These are phyloP conservation scores for Houttuynia cordata DNA, from an alignment of 164 flowering plant genomes.

Conservation along the genomic window DNA sequence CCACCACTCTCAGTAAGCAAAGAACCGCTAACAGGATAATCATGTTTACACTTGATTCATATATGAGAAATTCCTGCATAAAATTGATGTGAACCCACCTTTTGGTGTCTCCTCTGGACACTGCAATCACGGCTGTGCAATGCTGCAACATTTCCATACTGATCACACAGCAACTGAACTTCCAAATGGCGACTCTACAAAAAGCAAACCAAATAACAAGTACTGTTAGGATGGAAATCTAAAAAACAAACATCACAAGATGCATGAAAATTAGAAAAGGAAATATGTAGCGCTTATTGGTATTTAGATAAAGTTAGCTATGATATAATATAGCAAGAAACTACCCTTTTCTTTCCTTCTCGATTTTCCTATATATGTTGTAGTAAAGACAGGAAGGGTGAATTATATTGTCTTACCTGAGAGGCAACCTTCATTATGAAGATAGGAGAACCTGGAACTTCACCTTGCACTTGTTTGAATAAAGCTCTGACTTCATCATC, in stretches of 20 bases:
- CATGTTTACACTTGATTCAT: not conserved
- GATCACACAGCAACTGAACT: constrained; percentile 95
- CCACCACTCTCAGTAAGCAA: not conserved
- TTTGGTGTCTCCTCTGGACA: constrained; percentile 98
- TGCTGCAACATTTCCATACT: constrained; percentile 97
- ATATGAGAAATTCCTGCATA: not conserved
- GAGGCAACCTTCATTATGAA: constrained; percentile 99
- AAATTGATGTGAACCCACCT: constrained; percentile 29
- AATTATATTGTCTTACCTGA: constrained; percentile 49
- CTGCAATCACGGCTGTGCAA: constrained; percentile 99
- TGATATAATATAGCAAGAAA: not conserved
- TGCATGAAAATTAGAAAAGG: not conserved
- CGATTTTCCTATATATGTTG: not conserved
- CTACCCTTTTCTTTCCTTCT: not conserved
- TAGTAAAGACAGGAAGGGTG: not conserved
- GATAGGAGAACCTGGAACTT: constrained; percentile 99
- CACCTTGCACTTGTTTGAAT: constrained; percentile 99
- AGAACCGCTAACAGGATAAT: not conserved
- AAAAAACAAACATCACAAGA: not conserved
- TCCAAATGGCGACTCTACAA: constrained; percentile 93
- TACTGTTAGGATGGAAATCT: constrained; percentile 4
- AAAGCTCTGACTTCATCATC: constrained; percentile 97
- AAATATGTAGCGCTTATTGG: not conserved
- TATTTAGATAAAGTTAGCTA: not conserved
- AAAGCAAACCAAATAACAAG: constrained; percentile 6